These are phyloP conservation scores for Pisolithus microcarpus DNA, from an alignment of 768 basidiomycete species.

Conservation along the genomic window DNA sequence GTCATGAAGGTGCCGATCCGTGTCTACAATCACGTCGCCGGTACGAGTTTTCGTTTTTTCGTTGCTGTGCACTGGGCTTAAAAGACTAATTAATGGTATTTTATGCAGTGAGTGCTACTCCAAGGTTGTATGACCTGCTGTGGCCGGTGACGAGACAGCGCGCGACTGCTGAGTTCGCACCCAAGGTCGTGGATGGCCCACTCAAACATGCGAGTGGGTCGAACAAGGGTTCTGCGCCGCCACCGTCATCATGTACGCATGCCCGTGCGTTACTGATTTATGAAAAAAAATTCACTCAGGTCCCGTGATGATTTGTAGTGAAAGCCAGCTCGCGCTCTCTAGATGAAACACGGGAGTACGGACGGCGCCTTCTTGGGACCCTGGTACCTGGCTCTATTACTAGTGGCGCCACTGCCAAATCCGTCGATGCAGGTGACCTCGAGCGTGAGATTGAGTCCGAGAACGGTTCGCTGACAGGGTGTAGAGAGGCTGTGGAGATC, in stretches of 20 bases:
- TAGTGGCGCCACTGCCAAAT: slow-evolving; percentile 21
- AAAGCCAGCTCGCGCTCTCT: slow-evolving; percentile 22
- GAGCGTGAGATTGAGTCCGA: slow-evolving; percentile 36
- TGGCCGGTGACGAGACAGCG: slow-evolving; percentile 59
- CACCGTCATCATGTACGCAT: slow-evolving; percentile 15
- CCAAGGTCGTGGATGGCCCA: slow-evolving; percentile 21
- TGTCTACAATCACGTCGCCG: slow-evolving; percentile 80
- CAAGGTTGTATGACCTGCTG: slow-evolving; percentile 72
- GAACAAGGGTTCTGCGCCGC: not conserved
- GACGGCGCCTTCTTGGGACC: slow-evolving; percentile 39
- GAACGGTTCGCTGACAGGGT: slow-evolving; percentile 42
- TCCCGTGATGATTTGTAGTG: slow-evolving; percentile 4
- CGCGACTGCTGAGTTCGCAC: slow-evolving; percentile 24
- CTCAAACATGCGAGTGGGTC: slow-evolving; percentile 1
- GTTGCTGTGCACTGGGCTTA: not conserved
- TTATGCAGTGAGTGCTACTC: slow-evolving; percentile 42
- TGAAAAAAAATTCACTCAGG: not conserved
- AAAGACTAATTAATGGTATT: slow-evolving; percentile 2
- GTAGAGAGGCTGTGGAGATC: slow-evolving; percentile 85
- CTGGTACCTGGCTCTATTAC: slow-evolving; percentile 26
- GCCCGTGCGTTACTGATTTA: not conserved
- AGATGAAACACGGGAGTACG: slow-evolving; percentile 48
- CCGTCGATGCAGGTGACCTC: slow-evolving; percentile 21
- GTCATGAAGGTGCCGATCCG: slow-evolving; percentile 90
- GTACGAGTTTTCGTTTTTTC: slow-evolving; percentile 36